phyloP scores from a whole-genome alignment of 345 rosid species.

The Lagerstroemia speciosa region DNA sequence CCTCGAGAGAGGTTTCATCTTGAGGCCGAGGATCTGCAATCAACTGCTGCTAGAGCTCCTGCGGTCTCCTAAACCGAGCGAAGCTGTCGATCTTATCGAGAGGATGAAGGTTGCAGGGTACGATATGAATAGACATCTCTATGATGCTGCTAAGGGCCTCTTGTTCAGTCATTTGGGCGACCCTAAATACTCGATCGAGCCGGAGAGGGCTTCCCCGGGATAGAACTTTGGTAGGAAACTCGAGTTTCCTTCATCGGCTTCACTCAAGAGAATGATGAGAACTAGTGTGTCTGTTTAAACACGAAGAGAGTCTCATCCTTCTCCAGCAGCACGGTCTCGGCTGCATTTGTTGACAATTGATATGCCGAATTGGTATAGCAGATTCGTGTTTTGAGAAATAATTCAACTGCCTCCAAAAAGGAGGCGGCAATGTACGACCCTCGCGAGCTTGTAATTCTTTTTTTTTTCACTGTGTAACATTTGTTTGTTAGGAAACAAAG shows the following conservation, averaged over 20 bases:
- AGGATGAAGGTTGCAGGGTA: conserved; percentile 61
- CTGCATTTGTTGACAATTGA: no score
- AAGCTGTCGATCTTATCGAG: conserved; percentile 35
- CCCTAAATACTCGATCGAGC: conserved; percentile 5
- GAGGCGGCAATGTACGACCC: no score
- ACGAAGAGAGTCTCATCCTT: no score
- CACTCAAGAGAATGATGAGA: background rate
- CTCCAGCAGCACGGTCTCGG: no score
- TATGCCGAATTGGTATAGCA: no score
- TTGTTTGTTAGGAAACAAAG: no score
- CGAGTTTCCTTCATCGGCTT: background rate
- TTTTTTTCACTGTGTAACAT: no score
- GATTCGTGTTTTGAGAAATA: no score
- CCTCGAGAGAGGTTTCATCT: conserved; percentile 44
- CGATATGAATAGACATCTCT: conserved; percentile 39
- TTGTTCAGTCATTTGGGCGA: conserved; percentile 7
- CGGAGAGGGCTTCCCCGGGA: conserved; percentile 18
- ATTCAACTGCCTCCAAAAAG: no score
- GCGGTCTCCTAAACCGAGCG: conserved; percentile 23
- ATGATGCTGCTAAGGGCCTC: conserved; percentile 23
- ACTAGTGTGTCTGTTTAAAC: no score
- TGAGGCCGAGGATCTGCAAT: conserved; percentile 53
- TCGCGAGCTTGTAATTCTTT: no score
- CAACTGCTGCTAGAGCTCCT: conserved; percentile 41
- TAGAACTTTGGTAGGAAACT: conserved; percentile 4